Percentiles rank a stretch among this genome's conserved stretches.
These are phyloP conservation scores for Tetrahymena elliotti DNA, from an alignment of 73 alveolate species.

Conservation along the genomic window DNA sequence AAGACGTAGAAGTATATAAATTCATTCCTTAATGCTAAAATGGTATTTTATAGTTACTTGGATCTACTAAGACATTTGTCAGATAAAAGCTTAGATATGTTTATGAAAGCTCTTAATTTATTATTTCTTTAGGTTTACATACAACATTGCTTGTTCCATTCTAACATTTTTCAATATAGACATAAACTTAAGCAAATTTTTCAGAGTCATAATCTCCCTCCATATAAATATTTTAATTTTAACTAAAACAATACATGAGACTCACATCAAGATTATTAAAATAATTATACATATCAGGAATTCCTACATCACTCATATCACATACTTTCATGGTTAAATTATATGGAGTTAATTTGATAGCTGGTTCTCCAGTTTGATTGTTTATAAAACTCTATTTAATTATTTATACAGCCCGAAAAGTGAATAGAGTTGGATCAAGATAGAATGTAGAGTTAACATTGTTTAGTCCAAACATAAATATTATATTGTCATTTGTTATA, in stretches of 20 bases:
- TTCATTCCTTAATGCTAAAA: not conserved
- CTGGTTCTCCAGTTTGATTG: not conserved
- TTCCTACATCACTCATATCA: not conserved
- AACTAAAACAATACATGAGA: not conserved
- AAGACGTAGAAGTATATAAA: not conserved
- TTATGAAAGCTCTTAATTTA: not conserved
- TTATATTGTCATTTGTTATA: not conserved
- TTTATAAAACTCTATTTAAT: not conserved
- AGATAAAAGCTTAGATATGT: not conserved
- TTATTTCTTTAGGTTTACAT: not conserved
- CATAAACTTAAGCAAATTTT: not conserved
- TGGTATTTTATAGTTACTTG: not conserved
- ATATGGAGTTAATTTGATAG: not conserved
- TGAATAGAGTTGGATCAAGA: not conserved
- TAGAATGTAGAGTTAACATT: not conserved
- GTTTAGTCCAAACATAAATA: not conserved
- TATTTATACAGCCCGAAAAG: not conserved
- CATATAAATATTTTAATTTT: not conserved
- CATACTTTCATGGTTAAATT: not conserved
- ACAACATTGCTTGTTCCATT: not conserved
- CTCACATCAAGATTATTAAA: not conserved
- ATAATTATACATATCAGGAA: not conserved
- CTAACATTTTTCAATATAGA: not conserved
- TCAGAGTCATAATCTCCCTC: not conserved
- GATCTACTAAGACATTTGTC: not conserved